Evolutionary conservation across 768 basidiomycete species (phyloP).

Genomic region (Mycena venus): DNA sequence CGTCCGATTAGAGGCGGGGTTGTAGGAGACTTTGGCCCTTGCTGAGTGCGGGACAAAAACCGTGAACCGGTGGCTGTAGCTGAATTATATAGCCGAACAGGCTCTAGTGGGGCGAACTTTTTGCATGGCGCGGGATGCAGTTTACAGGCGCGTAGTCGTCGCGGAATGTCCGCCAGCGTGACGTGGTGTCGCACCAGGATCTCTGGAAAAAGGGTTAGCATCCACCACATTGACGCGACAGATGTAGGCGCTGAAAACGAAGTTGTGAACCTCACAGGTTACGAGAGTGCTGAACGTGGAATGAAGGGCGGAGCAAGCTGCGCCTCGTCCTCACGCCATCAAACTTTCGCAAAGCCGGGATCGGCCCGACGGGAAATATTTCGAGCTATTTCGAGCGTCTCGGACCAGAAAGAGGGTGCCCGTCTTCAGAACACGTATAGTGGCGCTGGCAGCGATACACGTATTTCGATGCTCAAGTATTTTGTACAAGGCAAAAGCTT

Average conservation of each 20-base stretch:
- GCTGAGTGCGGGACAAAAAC: constrained; percentile 41
- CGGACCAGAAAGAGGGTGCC: too few species aligned
- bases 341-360: neutral
- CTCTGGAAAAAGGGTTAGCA: neutral
- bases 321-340: neutral
- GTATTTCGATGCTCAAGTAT: too few species aligned
- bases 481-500: too few species aligned
- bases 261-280: neutral
- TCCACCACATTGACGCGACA: neutral
- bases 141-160: neutral
- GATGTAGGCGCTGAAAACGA: neutral
- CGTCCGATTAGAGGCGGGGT: constrained; percentile 71
- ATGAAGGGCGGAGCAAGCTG: neutral
- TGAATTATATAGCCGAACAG: constrained; percentile 66
- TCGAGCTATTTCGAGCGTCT: too few species aligned
- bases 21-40: constrained; percentile 35
- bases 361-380: neutral
- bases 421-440: too few species aligned
- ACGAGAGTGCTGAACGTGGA: neutral
- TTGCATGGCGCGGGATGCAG: constrained; percentile 65
- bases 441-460: too few species aligned
- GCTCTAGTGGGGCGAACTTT: constrained; percentile 90
- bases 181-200: neutral
- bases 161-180: neutral
- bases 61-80: constrained; percentile 48